phyloP scores from a whole-genome alignment of 306 rosid genomes.

The Neltuma alba region DNA sequence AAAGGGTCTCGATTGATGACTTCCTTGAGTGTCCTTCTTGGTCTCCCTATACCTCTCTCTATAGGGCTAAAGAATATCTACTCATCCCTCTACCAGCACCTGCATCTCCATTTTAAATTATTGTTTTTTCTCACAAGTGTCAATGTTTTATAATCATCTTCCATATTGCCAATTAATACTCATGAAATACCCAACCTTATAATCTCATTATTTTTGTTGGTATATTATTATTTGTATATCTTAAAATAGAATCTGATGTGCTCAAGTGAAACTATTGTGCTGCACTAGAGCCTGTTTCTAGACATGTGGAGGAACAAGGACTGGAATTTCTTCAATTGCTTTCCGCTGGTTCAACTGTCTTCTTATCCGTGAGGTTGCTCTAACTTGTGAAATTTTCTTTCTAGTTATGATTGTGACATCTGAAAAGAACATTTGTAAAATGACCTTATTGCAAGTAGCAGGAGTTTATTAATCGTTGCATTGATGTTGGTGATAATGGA shows the following conservation, averaged over 20 bases:
- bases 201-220: conserved; percentile 21
- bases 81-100: background rate
- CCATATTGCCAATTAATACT: conserved; percentile 4
- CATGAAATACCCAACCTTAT: conserved; percentile 14
- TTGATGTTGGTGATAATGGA: conserved; percentile 14
- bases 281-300: conserved; percentile 79
- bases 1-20: background rate
- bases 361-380: conserved; percentile 87
- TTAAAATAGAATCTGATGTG: conserved; percentile 37
- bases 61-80: background rate
- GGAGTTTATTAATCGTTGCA: background rate
- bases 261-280: conserved; percentile 33
- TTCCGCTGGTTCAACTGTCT: conserved; percentile 99
- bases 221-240: conserved; percentile 9
- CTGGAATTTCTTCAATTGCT: conserved; percentile 97
- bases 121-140: background rate
- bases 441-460: background rate
- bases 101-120: background rate
- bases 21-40: background rate
- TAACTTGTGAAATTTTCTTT: conserved; percentile 12
- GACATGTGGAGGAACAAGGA: conserved; percentile 90
- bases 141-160: background rate
- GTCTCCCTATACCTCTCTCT: background rate
- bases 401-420: conserved; percentile 13
- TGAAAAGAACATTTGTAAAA: conserved; percentile 3